Conservation (phyloP, 805 yeast genomes). For the Wickerhamomyces pijperi region DNA sequence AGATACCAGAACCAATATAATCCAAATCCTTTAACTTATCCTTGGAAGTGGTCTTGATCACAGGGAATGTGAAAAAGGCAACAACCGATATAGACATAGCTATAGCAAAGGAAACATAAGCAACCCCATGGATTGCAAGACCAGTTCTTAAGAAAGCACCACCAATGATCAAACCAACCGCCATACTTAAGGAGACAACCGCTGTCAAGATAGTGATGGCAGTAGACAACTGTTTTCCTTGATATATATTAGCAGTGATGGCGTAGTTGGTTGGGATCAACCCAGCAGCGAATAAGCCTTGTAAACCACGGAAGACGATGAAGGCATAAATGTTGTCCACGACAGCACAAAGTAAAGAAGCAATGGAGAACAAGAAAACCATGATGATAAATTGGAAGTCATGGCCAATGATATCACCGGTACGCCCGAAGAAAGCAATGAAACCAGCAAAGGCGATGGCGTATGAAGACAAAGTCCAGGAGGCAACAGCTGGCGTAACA, state of each 20-base stretch:
- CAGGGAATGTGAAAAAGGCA: neutral
- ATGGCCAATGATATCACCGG: conserved; percentile 31
- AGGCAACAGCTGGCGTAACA: conserved; percentile 17
- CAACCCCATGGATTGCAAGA: conserved; percentile 29
- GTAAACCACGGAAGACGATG: conserved; percentile 32
- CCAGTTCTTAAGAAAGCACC: conserved; percentile 30
- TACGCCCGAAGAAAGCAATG: conserved; percentile 28
- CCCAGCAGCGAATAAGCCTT: conserved; percentile 32
- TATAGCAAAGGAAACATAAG: conserved; percentile 27
- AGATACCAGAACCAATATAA: conserved; percentile 21
- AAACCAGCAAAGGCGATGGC: conserved; percentile 32
- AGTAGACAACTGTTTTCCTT: conserved; percentile 16
- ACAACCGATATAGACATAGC: conserved; percentile 9
- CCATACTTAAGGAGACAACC: conserved; percentile 21
- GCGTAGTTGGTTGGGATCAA: conserved; percentile 28
- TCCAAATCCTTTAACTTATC: conserved; percentile 22
- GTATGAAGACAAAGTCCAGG: conserved; percentile 32
- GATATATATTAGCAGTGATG: conserved; percentile 19
- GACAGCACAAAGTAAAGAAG: conserved; percentile 25
- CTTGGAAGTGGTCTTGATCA: neutral
- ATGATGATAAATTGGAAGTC: conserved; percentile 18
- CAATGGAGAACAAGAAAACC: conserved; percentile 16
- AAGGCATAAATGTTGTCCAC: conserved; percentile 23
- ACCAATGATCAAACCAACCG: conserved; percentile 30
- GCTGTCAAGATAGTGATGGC: conserved; percentile 19